Percentiles rank a stretch among this genome's conserved stretches.
Evolutionary conservation across 805 yeast species (phyloP).

Genomic region (Blastobotrys americana): DNA sequence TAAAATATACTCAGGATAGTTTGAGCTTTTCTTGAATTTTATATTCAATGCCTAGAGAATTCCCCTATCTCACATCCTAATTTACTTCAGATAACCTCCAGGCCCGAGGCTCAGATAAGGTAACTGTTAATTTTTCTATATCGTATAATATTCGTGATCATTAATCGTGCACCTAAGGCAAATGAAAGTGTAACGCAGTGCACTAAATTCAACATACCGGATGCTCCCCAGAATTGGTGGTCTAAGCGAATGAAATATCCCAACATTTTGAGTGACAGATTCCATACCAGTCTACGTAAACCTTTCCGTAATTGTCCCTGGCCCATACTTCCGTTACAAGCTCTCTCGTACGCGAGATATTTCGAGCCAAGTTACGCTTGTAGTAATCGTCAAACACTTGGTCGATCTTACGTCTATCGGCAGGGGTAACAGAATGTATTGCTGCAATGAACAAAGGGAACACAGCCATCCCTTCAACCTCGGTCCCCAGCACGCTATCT

Average conservation of each 20-base stretch:
- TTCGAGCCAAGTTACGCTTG: slow-evolving; percentile 61
- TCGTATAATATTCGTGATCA: not conserved
- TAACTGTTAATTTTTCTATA: not conserved
- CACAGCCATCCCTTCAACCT: slow-evolving; percentile 62
- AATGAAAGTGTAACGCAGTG: too few relatives aligned
- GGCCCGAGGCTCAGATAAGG: not conserved
- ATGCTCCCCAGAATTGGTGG: too few relatives aligned
- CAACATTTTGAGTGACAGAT: slow-evolving; percentile 61
- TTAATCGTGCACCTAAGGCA: not conserved
- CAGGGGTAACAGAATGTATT: slow-evolving; percentile 49
- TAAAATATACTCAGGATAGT: too few relatives aligned
- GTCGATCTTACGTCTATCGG: slow-evolving; percentile 47
- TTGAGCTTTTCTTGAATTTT: not conserved
- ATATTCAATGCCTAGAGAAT: not conserved
- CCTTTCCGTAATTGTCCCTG: slow-evolving; percentile 44
- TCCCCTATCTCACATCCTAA: too few relatives aligned
- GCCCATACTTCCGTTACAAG: slow-evolving; percentile 38
- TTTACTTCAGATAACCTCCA: too few relatives aligned
- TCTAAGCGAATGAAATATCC: slow-evolving; percentile 71
- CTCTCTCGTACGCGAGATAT: slow-evolving; percentile 39
- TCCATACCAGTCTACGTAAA: slow-evolving; percentile 65
- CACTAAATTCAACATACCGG: too few relatives aligned
- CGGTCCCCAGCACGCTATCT: slow-evolving; percentile 55
- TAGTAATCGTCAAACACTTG: slow-evolving; percentile 49
- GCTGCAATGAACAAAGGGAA: slow-evolving; percentile 79